Evolutionary conservation across 805 yeast species (phyloP), one percentile per base, ranked within the genome.

Genomic region (Monosporozyma aerobia): DNA sequence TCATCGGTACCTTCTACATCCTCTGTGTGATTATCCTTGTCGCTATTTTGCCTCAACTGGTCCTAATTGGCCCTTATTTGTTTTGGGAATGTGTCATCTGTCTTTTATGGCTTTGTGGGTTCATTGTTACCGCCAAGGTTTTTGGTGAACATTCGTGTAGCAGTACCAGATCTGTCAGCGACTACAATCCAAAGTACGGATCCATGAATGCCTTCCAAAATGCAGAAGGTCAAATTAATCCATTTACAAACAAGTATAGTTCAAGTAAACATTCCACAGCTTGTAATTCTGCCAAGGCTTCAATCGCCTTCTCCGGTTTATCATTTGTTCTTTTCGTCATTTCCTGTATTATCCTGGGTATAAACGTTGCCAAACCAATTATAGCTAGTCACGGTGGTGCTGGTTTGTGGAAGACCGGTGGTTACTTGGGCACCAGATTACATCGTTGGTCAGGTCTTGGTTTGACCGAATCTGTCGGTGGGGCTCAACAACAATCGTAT

Each of bases 281-380:
- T 2, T 69, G 73, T 49, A 59, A 57, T 48, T 48, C 69, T 11
- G 57, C 64, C 7, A 62, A 68, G 50, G 64, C 70, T 2, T 56
- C 71, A 3, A 62, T 68, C 50, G 73, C 72, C 2, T 68, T 69
- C 54, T 58, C 68, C 5, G 71, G 67, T 9, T 50, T 69, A 1
- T 49, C 61, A 1, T 67, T 63, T 53, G 48, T 65, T 3, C 50
- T 70, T 44, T 69, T 65, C 45, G 51, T 58, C n/a, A 23, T 69
- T 4, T 55, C 64, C 23, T 39, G 63, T 8, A 33, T 61, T 16
- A 19, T 69, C n/a, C 47, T 70, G 10, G 63, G 59, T 40, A 50
- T 57, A 25, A 64, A 65, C 48, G 68, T 71, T n/a, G 50, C 68
- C 30, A 65, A 58, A 48, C 68, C 68, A n/a, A 56, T 63, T 10